Conservation (phyloP, 2,329 filamentous ascomycete genomes). For the Amphichorda felina region DNA sequence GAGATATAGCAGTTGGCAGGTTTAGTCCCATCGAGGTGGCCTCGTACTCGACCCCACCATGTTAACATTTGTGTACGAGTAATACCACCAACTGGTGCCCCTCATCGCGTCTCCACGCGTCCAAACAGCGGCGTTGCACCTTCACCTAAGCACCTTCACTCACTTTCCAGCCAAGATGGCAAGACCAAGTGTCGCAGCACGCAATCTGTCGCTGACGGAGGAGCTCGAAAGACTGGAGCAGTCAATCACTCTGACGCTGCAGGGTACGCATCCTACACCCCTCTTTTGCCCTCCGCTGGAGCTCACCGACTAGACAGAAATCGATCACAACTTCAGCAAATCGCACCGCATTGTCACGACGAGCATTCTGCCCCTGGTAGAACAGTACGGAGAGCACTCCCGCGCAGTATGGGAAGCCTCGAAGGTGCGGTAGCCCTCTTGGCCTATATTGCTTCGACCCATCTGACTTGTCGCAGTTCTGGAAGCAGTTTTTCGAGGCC, state of each 20-base stretch:
- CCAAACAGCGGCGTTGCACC: too few species aligned
- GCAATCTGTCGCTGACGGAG: constrained; percentile 71
- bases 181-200: constrained; percentile 31
- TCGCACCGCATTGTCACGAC: constrained; percentile 93
- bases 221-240: constrained; percentile 94
- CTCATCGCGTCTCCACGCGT: constrained; percentile 19
- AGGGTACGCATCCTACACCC: constrained; percentile 44
- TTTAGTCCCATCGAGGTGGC: too few species aligned
- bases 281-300: neutral
- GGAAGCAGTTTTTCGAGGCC: constrained; percentile 99
- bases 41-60: constrained; percentile 1
- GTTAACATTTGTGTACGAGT: too few species aligned
- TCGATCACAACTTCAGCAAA: constrained; percentile 96
- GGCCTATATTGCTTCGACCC: neutral
- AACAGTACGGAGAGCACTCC: constrained; percentile 91
- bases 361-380: constrained; percentile 84
- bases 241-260: constrained; percentile 88
- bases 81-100: constrained; percentile 9
- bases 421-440: constrained; percentile 48
- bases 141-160: neutral
- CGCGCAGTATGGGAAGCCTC: constrained; percentile 93
- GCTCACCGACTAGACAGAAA: constrained; percentile 49
- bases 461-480: constrained; percentile 51
- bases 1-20: too few species aligned
- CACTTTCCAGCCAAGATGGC: constrained; percentile 29